Evolutionary conservation across 345 rosid genomes (phyloP), one percentile per base, ranked within the genome.

Genomic region (Gossypium arboreum): DNA sequence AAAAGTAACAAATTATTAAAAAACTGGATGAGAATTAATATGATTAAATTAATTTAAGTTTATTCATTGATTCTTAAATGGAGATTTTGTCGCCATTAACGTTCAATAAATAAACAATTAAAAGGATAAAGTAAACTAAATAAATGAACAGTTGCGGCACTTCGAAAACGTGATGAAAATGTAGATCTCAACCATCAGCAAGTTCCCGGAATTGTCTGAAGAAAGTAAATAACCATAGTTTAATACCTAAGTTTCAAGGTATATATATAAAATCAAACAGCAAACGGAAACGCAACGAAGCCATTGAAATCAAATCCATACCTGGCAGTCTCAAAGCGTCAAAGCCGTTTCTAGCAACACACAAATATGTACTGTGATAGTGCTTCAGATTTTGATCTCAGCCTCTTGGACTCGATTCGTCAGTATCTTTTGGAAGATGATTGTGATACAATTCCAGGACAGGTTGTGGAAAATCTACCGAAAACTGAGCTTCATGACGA

Each of bases 371-470:
- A 44, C 67, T 29, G 57, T 22, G 68, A 11, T 2, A 7, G 56
- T 4, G 20, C 25, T 24, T 70, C 64, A 13, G 29, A 70, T 1
- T 52, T 61, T 10, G 84, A 81, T 68, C 56, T 64, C 15, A 34
- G 52, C 7, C 61, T 78, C 11, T 61, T 84, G 22, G 79, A 81
- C 4, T 77, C 84, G 2, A 79, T 79, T 34, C 52, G 83, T 63
- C 73, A 20, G 17, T 68, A 74, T 48, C 84, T 83, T 72, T 75
- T 83, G 1, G 80, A 73, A 8, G 81, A 83, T 39, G 75, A 80
- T 13, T 66, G 58, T 4, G 78, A 80, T 15, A 3, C 62, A 24
- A 58, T 25, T 59, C 64, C 41, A 24, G 64, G 17, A 3, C 39
- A 6, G 15, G 10, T 27, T 61, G n/a, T 13, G 66, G 18, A 61